These are phyloP conservation scores for Coniochaeta pulveracea DNA, from an alignment of 2,329 filamentous ascomycete genomes.

Conservation along the genomic window DNA sequence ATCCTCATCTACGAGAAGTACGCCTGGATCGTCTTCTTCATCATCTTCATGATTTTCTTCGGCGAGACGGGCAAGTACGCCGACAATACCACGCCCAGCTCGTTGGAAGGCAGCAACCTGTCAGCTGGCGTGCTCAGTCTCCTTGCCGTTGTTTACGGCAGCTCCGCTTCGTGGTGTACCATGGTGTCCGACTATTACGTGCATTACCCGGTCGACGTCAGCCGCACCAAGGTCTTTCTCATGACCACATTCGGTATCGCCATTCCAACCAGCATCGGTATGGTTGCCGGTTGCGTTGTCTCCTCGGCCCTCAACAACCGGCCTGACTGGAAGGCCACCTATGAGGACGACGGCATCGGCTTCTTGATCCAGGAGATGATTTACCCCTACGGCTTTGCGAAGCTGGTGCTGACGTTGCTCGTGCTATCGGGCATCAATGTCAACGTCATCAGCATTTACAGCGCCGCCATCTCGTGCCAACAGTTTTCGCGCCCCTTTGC, in stretches of 20 bases:
- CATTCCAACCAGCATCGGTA: conserved; percentile 35
- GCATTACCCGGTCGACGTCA: conserved; percentile 33
- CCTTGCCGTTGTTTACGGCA: conserved; percentile 33
- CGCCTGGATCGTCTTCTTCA: conserved; percentile 34
- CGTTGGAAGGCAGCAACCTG: conserved; percentile 22
- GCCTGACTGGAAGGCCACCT: conserved; percentile 25
- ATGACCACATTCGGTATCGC: conserved; percentile 34
- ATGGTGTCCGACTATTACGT: conserved; percentile 33
- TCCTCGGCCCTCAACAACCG: conserved; percentile 28
- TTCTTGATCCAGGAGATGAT: conserved; percentile 31
- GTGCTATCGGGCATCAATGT: conserved; percentile 31
- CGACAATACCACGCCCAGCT: conserved; percentile 23
- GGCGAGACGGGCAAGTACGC: conserved; percentile 30
- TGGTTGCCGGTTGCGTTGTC: conserved; percentile 31
- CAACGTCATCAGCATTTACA: conserved; percentile 32
- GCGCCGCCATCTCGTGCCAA: conserved; percentile 23
- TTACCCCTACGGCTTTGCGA: conserved; percentile 32
- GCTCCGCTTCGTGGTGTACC: conserved; percentile 35
- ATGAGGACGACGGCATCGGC: conserved; percentile 27
- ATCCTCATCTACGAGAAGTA: conserved; percentile 38
- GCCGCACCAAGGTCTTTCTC: conserved; percentile 32
- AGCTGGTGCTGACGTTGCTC: conserved; percentile 25
- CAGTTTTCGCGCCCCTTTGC: conserved; percentile 30
- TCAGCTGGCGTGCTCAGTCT: conserved; percentile 28
- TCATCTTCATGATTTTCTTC: conserved; percentile 37